phyloP scores from a whole-genome alignment of 1,284 basidiomycete genomes.

The Rhodotorula sp. region DNA sequence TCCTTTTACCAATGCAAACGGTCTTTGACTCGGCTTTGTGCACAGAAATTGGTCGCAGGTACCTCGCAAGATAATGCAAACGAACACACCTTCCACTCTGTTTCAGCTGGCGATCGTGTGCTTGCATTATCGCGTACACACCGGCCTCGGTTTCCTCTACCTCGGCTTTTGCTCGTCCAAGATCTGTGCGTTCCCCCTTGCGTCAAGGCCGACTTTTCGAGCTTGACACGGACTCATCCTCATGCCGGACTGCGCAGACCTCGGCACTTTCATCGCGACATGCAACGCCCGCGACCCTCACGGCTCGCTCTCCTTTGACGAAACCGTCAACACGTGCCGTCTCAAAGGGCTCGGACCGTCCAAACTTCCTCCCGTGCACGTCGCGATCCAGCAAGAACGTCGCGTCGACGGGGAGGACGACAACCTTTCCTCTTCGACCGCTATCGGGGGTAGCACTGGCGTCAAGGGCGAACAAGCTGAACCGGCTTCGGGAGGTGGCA shows the following conservation, averaged over 20 bases:
- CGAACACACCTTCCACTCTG: background rate
- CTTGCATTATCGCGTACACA: background rate
- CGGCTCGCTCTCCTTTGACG: background rate
- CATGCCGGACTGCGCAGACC: background rate
- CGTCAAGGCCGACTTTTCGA: background rate
- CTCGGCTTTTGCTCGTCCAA: background rate
- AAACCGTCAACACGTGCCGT: background rate
- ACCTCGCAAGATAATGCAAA: background rate
- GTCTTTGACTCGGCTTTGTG: background rate
- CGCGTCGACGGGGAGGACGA: background rate
- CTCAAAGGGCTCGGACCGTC: background rate
- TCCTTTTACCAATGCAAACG: background rate
- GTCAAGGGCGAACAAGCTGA: too few relatives aligned
- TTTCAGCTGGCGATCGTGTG: background rate
- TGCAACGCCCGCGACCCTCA: slow-evolving; percentile 7
- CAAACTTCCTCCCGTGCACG: background rate
- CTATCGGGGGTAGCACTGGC: too few relatives aligned
- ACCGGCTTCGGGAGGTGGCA: too few relatives aligned
- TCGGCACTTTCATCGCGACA: slow-evolving; percentile 6
- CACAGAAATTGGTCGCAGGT: background rate
- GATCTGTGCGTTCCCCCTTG: background rate
- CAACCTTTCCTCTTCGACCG: too few relatives aligned
- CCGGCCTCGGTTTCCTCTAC: background rate
- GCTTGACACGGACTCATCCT: background rate
- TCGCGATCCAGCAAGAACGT: background rate